Percentiles rank a stretch among this genome's conserved stretches.
These are phyloP conservation scores for Usnea hakonensis DNA, from an alignment of 495 filamentous ascomycete species.

Conservation along the genomic window DNA sequence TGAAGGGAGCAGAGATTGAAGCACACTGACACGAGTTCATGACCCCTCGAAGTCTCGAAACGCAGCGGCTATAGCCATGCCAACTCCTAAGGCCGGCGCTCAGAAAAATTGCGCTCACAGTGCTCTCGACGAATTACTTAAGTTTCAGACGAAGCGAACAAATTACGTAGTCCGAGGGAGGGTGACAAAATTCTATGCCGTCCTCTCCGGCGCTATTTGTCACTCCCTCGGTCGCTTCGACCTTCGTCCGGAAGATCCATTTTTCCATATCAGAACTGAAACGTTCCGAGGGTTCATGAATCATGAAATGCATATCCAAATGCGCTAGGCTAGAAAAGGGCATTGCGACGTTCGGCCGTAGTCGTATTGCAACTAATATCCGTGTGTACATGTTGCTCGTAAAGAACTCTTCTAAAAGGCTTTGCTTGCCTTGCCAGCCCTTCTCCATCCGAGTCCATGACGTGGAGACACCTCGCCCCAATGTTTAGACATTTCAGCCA, in stretches of 20 bases:
- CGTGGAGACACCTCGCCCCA: not conserved
- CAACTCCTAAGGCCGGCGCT: not conserved
- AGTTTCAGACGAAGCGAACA: not conserved
- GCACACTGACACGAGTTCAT: too few species aligned
- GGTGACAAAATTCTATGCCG: too few species aligned
- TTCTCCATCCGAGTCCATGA: not conserved
- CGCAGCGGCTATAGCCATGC: not conserved
- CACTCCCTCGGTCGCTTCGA: too few species aligned
- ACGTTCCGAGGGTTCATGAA: too few species aligned
- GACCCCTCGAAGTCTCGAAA: not conserved
- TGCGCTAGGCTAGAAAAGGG: not conserved
- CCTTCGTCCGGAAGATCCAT: too few species aligned
- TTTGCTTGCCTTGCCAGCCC: not conserved
- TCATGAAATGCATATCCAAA: too few species aligned
- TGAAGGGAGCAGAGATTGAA: not conserved
- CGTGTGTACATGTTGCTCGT: not conserved
- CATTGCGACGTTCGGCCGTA: not conserved
- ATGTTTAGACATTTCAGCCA: not conserved
- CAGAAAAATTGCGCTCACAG: not conserved
- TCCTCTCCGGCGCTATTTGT: too few species aligned
- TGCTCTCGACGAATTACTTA: not conserved
- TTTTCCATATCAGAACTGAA: too few species aligned
- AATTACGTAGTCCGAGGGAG: too few species aligned
- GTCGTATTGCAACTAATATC: not conserved
- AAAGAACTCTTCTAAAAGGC: fast-evolving